Evolutionary conservation across 805 yeast genomes (phyloP).

Genomic region (Isabelozyma heimii): DNA sequence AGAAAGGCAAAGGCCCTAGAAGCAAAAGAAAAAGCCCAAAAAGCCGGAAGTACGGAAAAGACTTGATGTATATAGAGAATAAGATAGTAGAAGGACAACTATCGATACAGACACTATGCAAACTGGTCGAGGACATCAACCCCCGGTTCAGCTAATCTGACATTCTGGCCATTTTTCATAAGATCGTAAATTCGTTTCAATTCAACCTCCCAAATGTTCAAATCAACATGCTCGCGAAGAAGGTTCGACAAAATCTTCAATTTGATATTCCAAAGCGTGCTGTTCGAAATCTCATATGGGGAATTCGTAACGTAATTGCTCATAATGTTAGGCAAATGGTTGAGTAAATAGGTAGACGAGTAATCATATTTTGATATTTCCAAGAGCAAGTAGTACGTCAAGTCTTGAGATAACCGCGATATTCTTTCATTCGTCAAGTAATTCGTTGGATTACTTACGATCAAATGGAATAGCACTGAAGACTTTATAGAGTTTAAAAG

Average conservation of each 20-base stretch:
- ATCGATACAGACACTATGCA: not conserved
- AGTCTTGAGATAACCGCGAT: constrained; percentile 18
- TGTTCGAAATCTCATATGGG: constrained; percentile 11
- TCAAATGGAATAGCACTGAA: not conserved
- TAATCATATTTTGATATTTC: constrained; percentile 16
- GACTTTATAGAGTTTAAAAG: constrained; percentile 20
- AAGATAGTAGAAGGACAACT: too few species aligned
- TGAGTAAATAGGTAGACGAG: constrained; percentile 18
- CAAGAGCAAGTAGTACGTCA: constrained; percentile 15
- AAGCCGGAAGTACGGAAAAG: not conserved
- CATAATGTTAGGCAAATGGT: constrained; percentile 21
- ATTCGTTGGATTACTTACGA: constrained; percentile 4
- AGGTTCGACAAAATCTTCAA: constrained; percentile 20
- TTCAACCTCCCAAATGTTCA: constrained; percentile 20
- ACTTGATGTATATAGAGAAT: not conserved
- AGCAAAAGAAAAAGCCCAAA: constrained; percentile 1
- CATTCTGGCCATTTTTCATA: constrained; percentile 24
- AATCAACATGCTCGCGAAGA: constrained; percentile 10
- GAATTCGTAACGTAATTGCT: constrained; percentile 16
- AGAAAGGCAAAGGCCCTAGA: constrained; percentile 5
- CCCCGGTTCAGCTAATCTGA: constrained; percentile 12
- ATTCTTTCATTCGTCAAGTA: constrained; percentile 13
- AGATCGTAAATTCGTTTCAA: constrained; percentile 12
- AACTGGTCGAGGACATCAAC: constrained; percentile 21
- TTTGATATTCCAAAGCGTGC: constrained; percentile 24